These are phyloP conservation scores for Rhododendron vialii DNA, from an alignment of 148 eudicot genomes.

Conservation along the genomic window DNA sequence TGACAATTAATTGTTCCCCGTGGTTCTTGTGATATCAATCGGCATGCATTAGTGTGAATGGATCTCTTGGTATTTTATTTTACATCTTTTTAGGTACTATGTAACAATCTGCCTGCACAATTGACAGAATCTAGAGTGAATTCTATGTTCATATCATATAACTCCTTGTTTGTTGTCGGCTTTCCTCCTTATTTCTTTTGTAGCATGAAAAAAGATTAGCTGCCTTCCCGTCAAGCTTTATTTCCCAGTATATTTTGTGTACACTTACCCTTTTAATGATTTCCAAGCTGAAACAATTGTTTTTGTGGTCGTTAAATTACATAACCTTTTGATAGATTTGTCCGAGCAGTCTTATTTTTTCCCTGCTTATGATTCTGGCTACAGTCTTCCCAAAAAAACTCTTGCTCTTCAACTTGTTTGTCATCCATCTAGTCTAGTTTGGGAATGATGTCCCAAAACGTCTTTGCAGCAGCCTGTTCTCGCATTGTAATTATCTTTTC, in stretches of 20 bases:
- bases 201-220: neutral
- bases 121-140: neutral
- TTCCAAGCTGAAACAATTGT: neutral
- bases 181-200: neutral
- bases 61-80: too few species aligned
- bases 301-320: neutral
- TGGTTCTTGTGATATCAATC: neutral
- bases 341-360: neutral
- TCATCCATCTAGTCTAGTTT: neutral
- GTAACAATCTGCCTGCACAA: neutral
- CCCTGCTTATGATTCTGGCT: neutral
- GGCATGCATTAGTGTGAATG: neutral
- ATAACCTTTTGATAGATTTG: neutral
- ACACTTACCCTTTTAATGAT: neutral
- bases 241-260: neutral
- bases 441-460: neutral
- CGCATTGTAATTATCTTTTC: neutral
- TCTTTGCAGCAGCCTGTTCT: neutral
- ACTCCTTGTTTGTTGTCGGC: neutral
- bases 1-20: neutral
- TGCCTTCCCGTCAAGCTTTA: neutral
- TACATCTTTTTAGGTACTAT: neutral
- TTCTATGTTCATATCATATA: neutral
- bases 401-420: neutral
- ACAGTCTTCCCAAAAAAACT: neutral